Conservation (phyloP, 2,329 filamentous ascomycete genomes). For the Colletotrichum limetticola region DNA sequence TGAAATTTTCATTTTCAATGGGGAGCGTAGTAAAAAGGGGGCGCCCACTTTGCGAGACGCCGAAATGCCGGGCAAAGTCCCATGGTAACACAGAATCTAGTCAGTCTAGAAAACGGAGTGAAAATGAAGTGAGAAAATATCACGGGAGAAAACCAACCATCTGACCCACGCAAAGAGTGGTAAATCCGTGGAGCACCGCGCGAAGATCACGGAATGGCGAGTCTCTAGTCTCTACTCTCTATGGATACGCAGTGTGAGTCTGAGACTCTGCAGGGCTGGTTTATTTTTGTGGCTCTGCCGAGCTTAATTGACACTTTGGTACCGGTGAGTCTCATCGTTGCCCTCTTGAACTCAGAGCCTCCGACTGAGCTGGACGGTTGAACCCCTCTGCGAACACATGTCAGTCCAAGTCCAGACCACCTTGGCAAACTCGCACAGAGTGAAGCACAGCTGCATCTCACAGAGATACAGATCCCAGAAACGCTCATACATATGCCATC, state of each 20-base stretch:
- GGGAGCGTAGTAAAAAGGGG: background rate
- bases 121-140: background rate
- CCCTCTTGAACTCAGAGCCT: background rate
- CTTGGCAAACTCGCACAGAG: background rate
- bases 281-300: background rate
- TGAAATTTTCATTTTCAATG: background rate
- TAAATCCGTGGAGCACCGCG: background rate
- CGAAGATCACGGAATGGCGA: background rate
- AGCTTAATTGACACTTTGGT: background rate
- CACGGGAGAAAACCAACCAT: background rate
- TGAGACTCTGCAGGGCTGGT: background rate
- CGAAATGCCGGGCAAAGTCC: slow-evolving; percentile 30
- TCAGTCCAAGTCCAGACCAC: background rate
- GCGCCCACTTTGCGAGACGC: slow-evolving; percentile 23
- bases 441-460: background rate
- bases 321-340: background rate
- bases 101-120: background rate
- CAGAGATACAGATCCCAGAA: background rate
- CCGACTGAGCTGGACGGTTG: background rate
- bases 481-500: background rate
- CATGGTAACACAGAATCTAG: background rate
- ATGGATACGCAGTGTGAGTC: too few relatives aligned
- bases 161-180: background rate
- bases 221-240: too few relatives aligned
- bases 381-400: background rate